phyloP scores from a whole-genome alignment of 2,329 filamentous ascomycete species.

The Hypoxylon sp. region DNA sequence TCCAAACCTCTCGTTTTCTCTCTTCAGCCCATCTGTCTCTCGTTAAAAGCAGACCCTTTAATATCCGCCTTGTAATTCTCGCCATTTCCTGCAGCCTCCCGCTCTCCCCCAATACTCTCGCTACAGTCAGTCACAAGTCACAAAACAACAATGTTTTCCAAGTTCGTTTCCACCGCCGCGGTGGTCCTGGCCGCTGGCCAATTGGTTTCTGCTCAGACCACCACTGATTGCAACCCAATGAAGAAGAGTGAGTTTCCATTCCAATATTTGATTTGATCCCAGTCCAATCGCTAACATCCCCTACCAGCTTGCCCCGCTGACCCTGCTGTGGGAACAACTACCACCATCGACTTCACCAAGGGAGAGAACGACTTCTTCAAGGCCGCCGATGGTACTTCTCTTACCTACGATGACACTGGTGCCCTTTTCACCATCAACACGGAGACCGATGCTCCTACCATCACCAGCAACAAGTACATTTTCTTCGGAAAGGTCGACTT shows the following conservation, averaged over 20 bases:
- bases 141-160: constrained; percentile 58
- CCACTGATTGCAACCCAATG: constrained; percentile 66
- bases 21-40: constrained; percentile 33
- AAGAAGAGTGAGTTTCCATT: constrained; percentile 59
- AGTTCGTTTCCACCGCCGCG: constrained; percentile 58
- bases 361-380: constrained; percentile 71
- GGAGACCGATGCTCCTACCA: constrained; percentile 75
- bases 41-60: constrained; percentile 35
- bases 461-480: constrained; percentile 86
- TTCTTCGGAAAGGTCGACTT: constrained; percentile 94
- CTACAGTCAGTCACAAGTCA: constrained; percentile 14
- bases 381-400: constrained; percentile 58
- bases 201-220: constrained; percentile 67
- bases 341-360: constrained; percentile 79
- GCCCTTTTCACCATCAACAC: constrained; percentile 75
- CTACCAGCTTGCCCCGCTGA: constrained; percentile 74
- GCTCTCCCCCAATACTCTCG: constrained; percentile 8
- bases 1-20: constrained; percentile 32
- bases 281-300: constrained; percentile 42
- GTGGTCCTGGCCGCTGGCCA: constrained; percentile 63
- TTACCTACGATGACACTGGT: constrained; percentile 62
- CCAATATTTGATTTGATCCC: too few species aligned
- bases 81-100: constrained; percentile 15
- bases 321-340: constrained; percentile 76
- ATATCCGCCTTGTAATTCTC: constrained; percentile 36